These are phyloP conservation scores for Clavariopsis aquatica DNA, from an alignment of 495 filamentous ascomycete species.

Conservation along the genomic window DNA sequence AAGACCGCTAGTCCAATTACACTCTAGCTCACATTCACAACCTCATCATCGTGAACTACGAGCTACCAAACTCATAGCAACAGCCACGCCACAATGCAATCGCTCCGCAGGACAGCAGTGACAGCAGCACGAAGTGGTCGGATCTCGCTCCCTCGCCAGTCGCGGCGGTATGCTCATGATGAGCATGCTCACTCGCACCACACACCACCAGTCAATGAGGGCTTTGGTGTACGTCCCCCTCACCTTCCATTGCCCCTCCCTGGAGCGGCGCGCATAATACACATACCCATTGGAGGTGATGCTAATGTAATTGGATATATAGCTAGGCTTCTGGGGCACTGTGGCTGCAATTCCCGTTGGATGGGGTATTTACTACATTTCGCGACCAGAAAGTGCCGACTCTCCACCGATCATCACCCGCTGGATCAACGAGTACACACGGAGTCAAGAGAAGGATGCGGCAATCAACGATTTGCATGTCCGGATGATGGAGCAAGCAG, in stretches of 20 bases:
- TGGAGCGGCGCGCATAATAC: not conserved
- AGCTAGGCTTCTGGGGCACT: conserved; percentile 68
- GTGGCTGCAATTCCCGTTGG: conserved; percentile 59
- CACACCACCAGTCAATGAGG: conserved; percentile 60
- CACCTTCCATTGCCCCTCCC: conserved; percentile 12
- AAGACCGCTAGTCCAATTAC: not conserved
- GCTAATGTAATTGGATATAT: conserved; percentile 35
- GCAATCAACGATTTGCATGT: conserved; percentile 65
- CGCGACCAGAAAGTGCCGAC: conserved; percentile 49
- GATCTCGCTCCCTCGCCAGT: conserved; percentile 35
- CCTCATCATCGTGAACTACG: conserved; percentile 22
- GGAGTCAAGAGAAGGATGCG: conserved; percentile 54
- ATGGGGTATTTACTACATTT: conserved; percentile 58
- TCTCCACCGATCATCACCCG: conserved; percentile 58
- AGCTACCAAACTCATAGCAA: not conserved
- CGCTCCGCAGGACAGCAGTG: conserved; percentile 42
- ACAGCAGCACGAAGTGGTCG: conserved; percentile 40
- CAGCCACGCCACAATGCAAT: conserved; percentile 39
- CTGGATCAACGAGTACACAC: conserved; percentile 55
- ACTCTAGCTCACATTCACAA: conserved; percentile 12
- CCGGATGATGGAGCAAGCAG: conserved; percentile 67
- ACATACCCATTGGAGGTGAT: conserved; percentile 28
- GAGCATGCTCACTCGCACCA: conserved; percentile 39
- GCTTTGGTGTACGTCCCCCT: conserved; percentile 59
- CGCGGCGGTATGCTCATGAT: conserved; percentile 43